A percentile compares a stretch with the other conserved stretches of the same genome.
Conservation (phyloP, 176 grass and related monocot genomes). For the Zea luxurians region DNA sequence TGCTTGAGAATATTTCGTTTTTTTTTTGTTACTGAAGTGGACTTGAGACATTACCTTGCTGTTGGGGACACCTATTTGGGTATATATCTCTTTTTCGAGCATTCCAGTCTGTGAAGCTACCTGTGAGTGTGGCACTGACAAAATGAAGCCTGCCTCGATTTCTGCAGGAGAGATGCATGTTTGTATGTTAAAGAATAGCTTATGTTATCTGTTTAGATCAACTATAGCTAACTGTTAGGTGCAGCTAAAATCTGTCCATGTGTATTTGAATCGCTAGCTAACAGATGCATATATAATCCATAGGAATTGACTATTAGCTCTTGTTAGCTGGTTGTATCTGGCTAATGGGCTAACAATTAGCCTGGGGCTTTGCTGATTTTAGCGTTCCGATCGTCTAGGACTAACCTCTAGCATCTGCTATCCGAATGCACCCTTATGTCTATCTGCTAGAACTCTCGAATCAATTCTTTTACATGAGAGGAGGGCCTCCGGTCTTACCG, state of each 20-base stretch:
- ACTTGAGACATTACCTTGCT: conserved; percentile 24
- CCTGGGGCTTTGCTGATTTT: background rate
- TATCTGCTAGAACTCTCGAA: background rate
- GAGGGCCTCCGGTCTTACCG: conserved; percentile 21
- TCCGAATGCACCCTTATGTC: background rate
- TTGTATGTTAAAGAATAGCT: background rate
- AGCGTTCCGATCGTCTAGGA: background rate
- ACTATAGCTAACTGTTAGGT: background rate
- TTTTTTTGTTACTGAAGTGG: background rate
- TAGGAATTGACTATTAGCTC: background rate
- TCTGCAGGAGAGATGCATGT: conserved; percentile 35
- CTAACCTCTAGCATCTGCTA: background rate
- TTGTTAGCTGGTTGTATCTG: background rate
- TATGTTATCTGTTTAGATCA: conserved; percentile 1
- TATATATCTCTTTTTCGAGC: conserved; percentile 44
- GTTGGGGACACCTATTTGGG: conserved; percentile 41
- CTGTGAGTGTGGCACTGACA: conserved; percentile 25
- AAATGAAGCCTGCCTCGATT: conserved; percentile 54
- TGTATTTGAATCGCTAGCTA: background rate
- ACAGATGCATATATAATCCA: background rate
- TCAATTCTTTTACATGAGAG: background rate
- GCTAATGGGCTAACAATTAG: background rate
- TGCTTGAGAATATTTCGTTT: background rate
- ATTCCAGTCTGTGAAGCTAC: conserved; percentile 23
- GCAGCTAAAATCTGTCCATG: background rate